Evolutionary conservation across 2,329 filamentous ascomycete species (phyloP), one percentile per base, ranked within the genome.

Genomic region (Colletotrichum higginsianum): DNA sequence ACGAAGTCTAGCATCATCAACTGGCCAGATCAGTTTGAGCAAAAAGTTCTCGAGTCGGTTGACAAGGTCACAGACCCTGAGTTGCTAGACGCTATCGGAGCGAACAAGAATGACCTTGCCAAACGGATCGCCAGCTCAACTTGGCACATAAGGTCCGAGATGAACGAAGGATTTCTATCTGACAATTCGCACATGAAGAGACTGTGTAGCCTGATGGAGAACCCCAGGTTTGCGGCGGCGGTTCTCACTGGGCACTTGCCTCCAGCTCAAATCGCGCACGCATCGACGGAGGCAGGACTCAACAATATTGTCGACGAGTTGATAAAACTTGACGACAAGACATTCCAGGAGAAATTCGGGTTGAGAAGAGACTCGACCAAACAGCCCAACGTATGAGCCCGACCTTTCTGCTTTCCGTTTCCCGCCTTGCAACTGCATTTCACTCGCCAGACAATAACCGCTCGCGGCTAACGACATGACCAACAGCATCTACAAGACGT

Each of bases 101-200:
- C 47, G 21, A 40, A 60, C 60, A 67, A 63, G 15, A 40, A 42
- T 2, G 53, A 23, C n/a, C 23, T 72, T 40, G 53, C 58, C n/a
- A 68, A 55, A 35, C 69, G 44, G 16, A 63, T 81, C 40, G 78
- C 78, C 13, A 57, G 66, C 15, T 74, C 66, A 4, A 77, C 84
- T 50, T 70, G 79, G 47, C 46, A 70, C 12, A 63, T 75, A 35
- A 79, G 78, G 23, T 75, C 75, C 46, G 65, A 76, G 16, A 74
- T 74, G 35, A 65, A 71, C 2, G 70, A 64, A 26, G 82, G 81
- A 2, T 77, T 80, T 61, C 65, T 82, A 5, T 77, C 75, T 2
- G 80, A 84, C 64, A 75, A 76, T n/a, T 69, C 74, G 9, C 82
- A 79, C 35, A 84, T 82, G 82, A 78, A 76, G n/a, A 68, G 75